Percentiles rank a stretch among this genome's conserved stretches.
These are phyloP conservation scores for Aspergillus felis DNA, from an alignment of 2,329 filamentous ascomycete species.

Conservation along the genomic window DNA sequence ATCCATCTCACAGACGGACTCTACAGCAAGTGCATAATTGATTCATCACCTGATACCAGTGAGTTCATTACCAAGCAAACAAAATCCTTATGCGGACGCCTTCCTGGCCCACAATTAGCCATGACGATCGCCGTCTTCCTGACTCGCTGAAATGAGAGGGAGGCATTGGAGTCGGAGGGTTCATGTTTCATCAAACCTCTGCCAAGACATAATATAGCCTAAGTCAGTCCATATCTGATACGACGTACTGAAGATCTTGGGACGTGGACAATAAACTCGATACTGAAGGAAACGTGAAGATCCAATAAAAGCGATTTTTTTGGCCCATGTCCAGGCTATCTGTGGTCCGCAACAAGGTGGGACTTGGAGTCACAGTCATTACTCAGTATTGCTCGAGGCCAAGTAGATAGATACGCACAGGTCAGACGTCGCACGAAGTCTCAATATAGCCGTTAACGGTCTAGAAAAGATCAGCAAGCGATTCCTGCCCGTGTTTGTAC, in stretches of 20 bases:
- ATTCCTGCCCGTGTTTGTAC: not conserved
- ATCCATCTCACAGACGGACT: not conserved
- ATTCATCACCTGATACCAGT: not conserved
- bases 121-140: not conserved
- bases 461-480: no score
- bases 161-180: not conserved
- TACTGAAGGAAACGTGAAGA: not conserved
- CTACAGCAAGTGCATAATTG: not conserved
- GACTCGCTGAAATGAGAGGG: slow-evolving; percentile 4
- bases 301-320: not conserved
- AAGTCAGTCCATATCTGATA: not conserved
- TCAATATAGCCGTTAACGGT: not conserved
- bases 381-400: not conserved
- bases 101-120: not conserved
- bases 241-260: not conserved
- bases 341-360: not conserved
- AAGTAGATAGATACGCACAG: no score
- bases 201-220: slow-evolving; percentile 11
- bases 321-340: no score
- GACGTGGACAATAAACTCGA: not conserved
- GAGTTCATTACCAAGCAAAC: not conserved
- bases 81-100: not conserved
- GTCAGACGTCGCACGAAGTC: no score
- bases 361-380: not conserved
- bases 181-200: slow-evolving; percentile 7